A percentile compares a stretch with the other conserved stretches of the same genome.
Evolutionary conservation across 768 basidiomycete genomes (phyloP).

Genomic region (Pulveroboletus frians): DNA sequence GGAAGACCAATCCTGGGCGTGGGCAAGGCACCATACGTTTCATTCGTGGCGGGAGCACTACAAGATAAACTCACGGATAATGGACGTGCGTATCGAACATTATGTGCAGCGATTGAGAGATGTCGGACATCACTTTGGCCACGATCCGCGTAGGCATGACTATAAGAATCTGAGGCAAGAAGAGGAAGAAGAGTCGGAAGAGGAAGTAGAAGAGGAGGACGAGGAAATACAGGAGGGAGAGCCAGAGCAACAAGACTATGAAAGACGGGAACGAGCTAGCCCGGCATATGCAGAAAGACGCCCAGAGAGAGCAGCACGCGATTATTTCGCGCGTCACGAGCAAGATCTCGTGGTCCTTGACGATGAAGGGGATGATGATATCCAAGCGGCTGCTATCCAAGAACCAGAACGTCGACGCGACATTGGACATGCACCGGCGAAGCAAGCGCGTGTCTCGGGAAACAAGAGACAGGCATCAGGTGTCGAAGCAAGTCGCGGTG

Average conservation of each 20-base stretch:
- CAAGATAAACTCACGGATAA: conserved; percentile 36
- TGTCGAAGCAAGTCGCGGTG: neutral
- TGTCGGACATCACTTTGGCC: conserved; percentile 18
- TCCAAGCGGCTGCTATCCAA: neutral
- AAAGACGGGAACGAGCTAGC: neutral
- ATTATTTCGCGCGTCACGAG: conserved; percentile 1
- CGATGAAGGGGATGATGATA: neutral
- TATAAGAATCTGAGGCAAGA: conserved; percentile 1
- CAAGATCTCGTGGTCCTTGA: neutral
- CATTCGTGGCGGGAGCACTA: conserved; percentile 64
- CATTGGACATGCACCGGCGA: conserved; percentile 1
- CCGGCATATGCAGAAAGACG: neutral
- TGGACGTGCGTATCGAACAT: conserved; percentile 39
- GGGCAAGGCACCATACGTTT: conserved; percentile 45
- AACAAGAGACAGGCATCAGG: neutral
- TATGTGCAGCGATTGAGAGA: conserved; percentile 20
- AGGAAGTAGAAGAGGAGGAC: neutral
- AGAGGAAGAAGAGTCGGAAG: neutral
- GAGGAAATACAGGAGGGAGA: conserved; percentile 6
- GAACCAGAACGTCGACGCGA: neutral
- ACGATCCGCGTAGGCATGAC: conserved; percentile 21
- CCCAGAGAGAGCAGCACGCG: neutral
- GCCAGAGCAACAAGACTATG: neutral
- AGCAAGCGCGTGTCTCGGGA: conserved; percentile 12
- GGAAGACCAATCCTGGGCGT: conserved; percentile 36